Base-by-base conservation (phyloP, 2,329 filamentous ascomycete genomes). In the Volutella citrinella region DNA sequence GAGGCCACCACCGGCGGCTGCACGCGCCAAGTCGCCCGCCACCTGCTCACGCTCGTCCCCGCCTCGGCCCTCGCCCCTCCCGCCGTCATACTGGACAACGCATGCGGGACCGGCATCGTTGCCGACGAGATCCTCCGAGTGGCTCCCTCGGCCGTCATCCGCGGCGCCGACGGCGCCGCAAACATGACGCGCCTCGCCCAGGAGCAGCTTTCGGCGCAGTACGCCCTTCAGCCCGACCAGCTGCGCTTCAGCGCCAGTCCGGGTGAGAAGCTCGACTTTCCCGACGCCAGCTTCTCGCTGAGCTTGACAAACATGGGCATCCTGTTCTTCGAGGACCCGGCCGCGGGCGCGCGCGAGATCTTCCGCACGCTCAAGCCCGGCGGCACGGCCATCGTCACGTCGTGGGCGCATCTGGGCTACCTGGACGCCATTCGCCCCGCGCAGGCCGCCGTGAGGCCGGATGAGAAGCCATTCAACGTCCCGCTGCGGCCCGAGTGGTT, bases 251-350 rank as follows among this genome's bases (percentile, higher is more conserved):
- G 28, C 10, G 38, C 40, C 13, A 54, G 51, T 46, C 27, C 36
- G 1, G 54, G 48, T 19, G 53, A 57, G 32, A n/a, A 33, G 2
- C 43, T 57, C 13, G 13, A 19, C 6, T 56, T 55, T 23, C 34
- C 41, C 4, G 56, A 62, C 33, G 43, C 49, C 5, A 48, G 44
- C 16, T 68, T 68, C 46, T 58, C 56, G 1, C 57, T 63, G 43
- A 55, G 49, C 5, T 48, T 68, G 33, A 66, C 58, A 6, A 65
- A 62, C 43, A 57, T 67, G 19, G 63, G 58, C 7, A 52, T 68
- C 27, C 49, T 65, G 34, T 63, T 64, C 41, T 62, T 59, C 25
- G 20, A 36, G 0, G 46, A 52, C 33, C 52, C 55, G 0, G 40
- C 54, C 5, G 51, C 48, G 16, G 64, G 58, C 24, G 57, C 61